Evolutionary conservation across 371 early-diverging fungal species (phyloP).

Genomic region (Mortierella sp.): DNA sequence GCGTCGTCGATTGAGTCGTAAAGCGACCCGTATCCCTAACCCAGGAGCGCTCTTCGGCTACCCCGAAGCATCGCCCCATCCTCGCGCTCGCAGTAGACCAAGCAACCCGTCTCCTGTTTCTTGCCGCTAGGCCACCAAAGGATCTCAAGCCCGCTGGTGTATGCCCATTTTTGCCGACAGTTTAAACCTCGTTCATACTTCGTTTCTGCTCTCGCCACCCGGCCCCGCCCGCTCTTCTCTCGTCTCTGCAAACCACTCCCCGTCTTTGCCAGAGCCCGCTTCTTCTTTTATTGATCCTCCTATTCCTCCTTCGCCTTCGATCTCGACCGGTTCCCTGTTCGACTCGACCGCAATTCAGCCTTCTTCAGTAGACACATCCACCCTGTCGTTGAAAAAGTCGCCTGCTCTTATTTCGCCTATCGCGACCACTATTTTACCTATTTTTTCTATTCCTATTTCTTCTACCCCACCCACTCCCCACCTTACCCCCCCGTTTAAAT

Average conservation of each 20-base stretch:
- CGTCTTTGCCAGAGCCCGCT: constrained; percentile 12
- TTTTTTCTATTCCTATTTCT: constrained; percentile 21
- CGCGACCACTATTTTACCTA: not conserved
- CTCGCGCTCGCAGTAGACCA: constrained; percentile 8
- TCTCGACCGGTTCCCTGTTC: no score
- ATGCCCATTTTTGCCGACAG: constrained; percentile 46
- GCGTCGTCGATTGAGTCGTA: constrained; percentile 18
- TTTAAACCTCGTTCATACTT: constrained; percentile 17
- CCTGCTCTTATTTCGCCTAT: not conserved
- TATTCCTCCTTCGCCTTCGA: constrained; percentile 1
- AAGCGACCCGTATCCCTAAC: no score
- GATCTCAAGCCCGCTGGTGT: constrained; percentile 34
- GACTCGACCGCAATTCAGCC: no score
- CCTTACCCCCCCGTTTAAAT: constrained; percentile 12
- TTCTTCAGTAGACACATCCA: no score
- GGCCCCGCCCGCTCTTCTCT: constrained; percentile 22
- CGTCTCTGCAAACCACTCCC: constrained; percentile 15
- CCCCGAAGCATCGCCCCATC: no score
- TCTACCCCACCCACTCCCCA: constrained; percentile 11
- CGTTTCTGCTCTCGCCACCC: constrained; percentile 31
- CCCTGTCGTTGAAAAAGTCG: not conserved
- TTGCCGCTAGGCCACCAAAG: constrained; percentile 7
- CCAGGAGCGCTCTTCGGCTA: no score
- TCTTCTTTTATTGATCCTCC: constrained; percentile 34
- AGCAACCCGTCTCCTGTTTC: constrained; percentile 8